These are phyloP conservation scores for Wallacemonas sp. DNA, from an alignment of 208 protist species.

Conservation along the genomic window DNA sequence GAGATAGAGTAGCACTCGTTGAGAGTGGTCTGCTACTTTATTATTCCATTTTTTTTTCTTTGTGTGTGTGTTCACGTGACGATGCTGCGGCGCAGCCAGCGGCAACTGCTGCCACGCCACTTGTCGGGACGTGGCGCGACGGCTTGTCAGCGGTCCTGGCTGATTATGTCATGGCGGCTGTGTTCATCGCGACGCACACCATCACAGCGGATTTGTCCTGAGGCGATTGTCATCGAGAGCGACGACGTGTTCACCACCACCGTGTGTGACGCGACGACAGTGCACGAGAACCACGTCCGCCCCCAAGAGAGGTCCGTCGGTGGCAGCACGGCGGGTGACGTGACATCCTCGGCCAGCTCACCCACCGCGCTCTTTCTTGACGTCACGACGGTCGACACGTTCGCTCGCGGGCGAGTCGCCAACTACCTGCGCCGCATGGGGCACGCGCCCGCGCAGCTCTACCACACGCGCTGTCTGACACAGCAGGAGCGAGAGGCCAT, in stretches of 20 bases:
- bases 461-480: slow-evolving; percentile 21
- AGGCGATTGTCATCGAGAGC: neutral
- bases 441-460: slow-evolving; percentile 24
- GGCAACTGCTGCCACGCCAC: too few relatives aligned
- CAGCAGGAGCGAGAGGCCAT: neutral
- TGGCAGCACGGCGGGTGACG: too few relatives aligned
- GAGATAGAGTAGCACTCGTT: too few relatives aligned
- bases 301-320: too few relatives aligned
- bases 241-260: slow-evolving; percentile 1
- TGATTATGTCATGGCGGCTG: too few relatives aligned
- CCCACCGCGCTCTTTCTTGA: slow-evolving; percentile 27
- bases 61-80: neutral
- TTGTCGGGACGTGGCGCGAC: too few relatives aligned
- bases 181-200: too few relatives aligned
- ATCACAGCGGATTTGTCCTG: neutral
- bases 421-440: slow-evolving; percentile 80
- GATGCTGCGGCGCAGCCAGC: slow-evolving; percentile 33
- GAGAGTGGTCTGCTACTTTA: neutral
- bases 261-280: neutral
- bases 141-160: too few relatives aligned
- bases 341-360: neutral
- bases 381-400: slow-evolving; percentile 53
- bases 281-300: neutral
- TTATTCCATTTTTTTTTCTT: slow-evolving; percentile 8
- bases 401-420: slow-evolving; percentile 58